Base-by-base conservation (phyloP, 345 rosid genomes). In the Gossypium thurberi region DNA sequence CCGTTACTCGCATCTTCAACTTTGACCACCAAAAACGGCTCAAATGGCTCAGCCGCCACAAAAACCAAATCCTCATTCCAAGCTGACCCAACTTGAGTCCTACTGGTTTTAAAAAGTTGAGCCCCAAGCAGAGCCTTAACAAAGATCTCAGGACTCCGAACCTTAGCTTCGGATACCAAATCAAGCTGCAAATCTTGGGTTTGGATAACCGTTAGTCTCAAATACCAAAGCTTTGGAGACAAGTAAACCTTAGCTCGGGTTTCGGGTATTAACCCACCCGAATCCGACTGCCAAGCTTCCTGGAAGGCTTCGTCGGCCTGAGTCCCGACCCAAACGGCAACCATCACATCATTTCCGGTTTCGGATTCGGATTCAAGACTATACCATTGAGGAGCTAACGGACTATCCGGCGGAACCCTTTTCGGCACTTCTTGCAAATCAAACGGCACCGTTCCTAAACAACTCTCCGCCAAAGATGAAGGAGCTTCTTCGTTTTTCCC, bases 201-300 rank as follows among this genome's bases (percentile, higher is more conserved):
- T 80, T 90, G 97, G 89, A 91, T 91, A 52, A 91, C 97, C 96
- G 97, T 94, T 88, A 94, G 70, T 74, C 96, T 84, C 89, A 94
- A 78, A 81, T 91, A 94, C 98, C 98, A 94, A 28, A 94, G 92
- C 84, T 88, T 94, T 6, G 98, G 97, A 20, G 98, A 91, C 65
- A 94, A 72, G 76, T 91, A 94, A 10, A 94, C 96, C 71, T 94
- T 94, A 52, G 97, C 91, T 68, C 97, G 85, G 71, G 97, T 94
- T 87, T 94, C 96, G 61, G 87, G 90, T 14, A 87, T 85, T 76
- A 91, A 76, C 47, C 98, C 98, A n/a, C 97, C 97, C 63, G 97
- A 94, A 73, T 94, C 96, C 44, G 97, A 90, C 56, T 90, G 98
- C 98, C 98, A 94, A 1, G 98, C 96, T 77, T 94, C 98, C 76